Conservation (phyloP, 495 filamentous ascomycete species). For the Neurospora sublineolata region DNA sequence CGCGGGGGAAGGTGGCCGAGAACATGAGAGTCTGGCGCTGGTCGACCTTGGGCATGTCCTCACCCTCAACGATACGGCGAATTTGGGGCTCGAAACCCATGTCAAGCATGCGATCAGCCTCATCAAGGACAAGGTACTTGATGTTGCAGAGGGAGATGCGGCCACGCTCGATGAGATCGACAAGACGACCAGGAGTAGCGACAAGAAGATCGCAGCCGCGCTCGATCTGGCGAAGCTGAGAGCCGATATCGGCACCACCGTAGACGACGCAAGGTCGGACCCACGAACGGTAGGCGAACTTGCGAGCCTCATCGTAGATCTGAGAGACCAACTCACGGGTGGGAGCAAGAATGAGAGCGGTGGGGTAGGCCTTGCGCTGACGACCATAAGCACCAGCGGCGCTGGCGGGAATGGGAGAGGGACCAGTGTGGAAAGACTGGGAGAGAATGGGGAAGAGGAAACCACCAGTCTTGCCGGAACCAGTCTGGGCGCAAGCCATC, state of each 20-base stretch:
- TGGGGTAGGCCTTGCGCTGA: conserved; percentile 92
- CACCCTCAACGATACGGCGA: conserved; percentile 91
- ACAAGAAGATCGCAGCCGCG: conserved; percentile 95
- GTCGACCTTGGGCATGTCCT: conserved; percentile 85
- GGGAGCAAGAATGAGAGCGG: conserved; percentile 86
- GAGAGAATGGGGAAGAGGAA: conserved; percentile 98
- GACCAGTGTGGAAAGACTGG: conserved; percentile 83
- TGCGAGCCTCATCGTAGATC: conserved; percentile 94
- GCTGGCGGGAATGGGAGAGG: conserved; percentile 52
- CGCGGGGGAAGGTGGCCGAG: conserved; percentile 94
- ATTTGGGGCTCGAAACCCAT: conserved; percentile 99
- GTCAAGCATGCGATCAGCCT: conserved; percentile 99
- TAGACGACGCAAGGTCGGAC: conserved; percentile 97
- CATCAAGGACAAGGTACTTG: conserved; percentile 97
- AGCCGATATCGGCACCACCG: conserved; percentile 95
- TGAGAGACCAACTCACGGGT: conserved; percentile 97
- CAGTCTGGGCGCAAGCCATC: conserved; percentile 98
- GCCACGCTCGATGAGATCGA: conserved; percentile 95
- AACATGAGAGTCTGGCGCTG: conserved; percentile 98
- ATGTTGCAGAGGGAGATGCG: conserved; percentile 94
- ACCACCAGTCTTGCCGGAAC: conserved; percentile 98
- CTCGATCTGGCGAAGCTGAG: conserved; percentile 93
- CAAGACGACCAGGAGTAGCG: conserved; percentile 90
- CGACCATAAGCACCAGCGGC: conserved; percentile 59
- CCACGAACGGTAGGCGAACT: conserved; percentile 98